Base-by-base conservation (phyloP, 345 rosid species). In the Reutealis trisperma region DNA sequence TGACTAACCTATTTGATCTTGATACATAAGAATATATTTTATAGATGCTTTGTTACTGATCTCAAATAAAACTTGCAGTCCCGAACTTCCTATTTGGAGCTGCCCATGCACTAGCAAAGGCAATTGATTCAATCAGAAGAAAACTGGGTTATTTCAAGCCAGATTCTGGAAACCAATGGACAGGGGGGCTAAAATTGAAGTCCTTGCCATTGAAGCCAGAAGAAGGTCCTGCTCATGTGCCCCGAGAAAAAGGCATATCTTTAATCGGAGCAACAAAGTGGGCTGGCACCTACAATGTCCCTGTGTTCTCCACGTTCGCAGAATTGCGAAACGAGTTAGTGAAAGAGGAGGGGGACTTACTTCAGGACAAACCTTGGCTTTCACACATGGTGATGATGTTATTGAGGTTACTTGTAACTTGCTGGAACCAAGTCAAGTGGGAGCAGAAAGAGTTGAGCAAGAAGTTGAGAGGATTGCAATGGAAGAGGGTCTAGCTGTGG, bases 321-420 rank as follows among this genome's bases (percentile, higher is more conserved):
- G 89, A 81, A 77, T 93, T 22, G 90, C 97, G 16, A 90, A 89
- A 81, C 83, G 72, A 75, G 90, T 82, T 1, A 92, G 97, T 60
- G 91, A 85, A 77, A 88, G 97, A 84, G 92, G 97, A 71, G 98
- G 96, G 0, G 96, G 99, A n/a, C 87, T 93, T 80, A 79, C 82
- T 65, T 88, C 90, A 4, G 98, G 93, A 51, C 97, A 95, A 85
- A 93, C 97, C 67, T 92, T 95, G 99, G 98, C 94, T 42, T 90
- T 95, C 61, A 85, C 85, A 67, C 93, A 92, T 41, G 87, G 87
- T 51, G 86, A 87, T 71, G 86, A 83, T 61, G 79, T 89, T 24
- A 90, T 80, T 49, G 99, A 93, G 83, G 97, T 95, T 24, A 98
- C 97, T 0, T 93, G 97, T 83, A 93, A 93, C 83, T 79, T 95